Base-by-base conservation (phyloP, 805 yeast species). In the Metschnikowia koreensis region DNA sequence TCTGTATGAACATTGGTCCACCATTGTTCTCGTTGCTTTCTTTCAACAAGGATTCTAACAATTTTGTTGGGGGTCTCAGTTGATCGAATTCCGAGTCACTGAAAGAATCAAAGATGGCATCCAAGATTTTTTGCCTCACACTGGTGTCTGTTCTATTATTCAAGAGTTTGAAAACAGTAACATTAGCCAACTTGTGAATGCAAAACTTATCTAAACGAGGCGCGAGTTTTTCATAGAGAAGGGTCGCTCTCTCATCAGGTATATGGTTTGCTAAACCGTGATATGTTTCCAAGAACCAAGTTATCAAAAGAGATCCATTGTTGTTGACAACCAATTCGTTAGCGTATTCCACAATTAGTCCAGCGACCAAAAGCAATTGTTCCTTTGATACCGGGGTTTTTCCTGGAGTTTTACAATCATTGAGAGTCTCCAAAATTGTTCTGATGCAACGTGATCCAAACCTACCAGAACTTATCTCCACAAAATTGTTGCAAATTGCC, bases 381-480 rank as follows among this genome's bases (percentile, higher is more conserved):
- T 85, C 93, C 17, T 71, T 70, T 9, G 85, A 76, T 7, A 61
- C 60, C 10, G 45, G 26, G 2, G 51, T 42, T 17, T 37, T 42
- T 3, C 7, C 36, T 13, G 68, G 51, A 17, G 51, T 52, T 34
- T 63, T 58, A 36, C 54, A 46, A 8, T 87, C 81, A 51, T 81
- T 81, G 28, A 83, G 83, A 45, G 92, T 84, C 70, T 94, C 99
- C 47, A 94, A 74, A 59, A 96, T 90, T 0, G 98, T 96, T 57
- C 99, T 75, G 53, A 93, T 85, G 17, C 98, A 97, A 58, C 99
- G 80, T 0, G 97, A 93, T 41, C 99, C 99, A 67, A 89, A 94
- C 62, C 98, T 79, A 54, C 93, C 96, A 60, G 83, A 88, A 42
- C 94, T 85, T 58, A 94, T 86, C 47, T 83, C 84, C 77, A 89